These are phyloP conservation scores for Paecilomyces variotii DNA, from an alignment of 2,329 filamentous ascomycete genomes.

Conservation along the genomic window DNA sequence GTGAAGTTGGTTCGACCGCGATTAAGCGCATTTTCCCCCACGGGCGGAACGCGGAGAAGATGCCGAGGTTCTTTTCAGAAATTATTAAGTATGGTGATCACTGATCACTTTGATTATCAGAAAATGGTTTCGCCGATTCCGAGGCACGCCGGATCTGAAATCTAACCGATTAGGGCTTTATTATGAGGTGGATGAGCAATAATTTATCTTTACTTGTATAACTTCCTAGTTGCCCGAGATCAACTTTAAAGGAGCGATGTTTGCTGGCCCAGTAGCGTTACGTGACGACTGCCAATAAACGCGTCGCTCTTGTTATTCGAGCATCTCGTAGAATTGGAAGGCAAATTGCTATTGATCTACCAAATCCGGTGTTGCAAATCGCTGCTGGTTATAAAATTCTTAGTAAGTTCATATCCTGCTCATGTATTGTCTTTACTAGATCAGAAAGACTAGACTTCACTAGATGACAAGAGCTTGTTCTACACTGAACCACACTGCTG, in stretches of 20 bases:
- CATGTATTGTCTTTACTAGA: no score
- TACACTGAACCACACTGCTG: no score
- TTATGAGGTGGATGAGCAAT: neutral
- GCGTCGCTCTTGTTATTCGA: slow-evolving; percentile 63
- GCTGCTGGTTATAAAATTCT: no score
- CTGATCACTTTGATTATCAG: neutral
- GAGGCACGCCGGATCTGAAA: neutral
- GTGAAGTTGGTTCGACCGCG: neutral
- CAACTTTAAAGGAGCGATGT: neutral
- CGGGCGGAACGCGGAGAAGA: neutral
- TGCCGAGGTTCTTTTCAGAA: neutral
- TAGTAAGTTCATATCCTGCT: no score
- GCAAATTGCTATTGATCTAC: slow-evolving; percentile 71
- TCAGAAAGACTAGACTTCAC: no score
- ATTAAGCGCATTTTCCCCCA: neutral
- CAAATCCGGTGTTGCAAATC: slow-evolving; percentile 17
- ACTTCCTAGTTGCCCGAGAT: neutral
- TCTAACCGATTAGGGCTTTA: neutral
- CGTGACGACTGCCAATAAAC: slow-evolving; percentile 13
- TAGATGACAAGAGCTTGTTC: no score
- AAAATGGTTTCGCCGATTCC: neutral
- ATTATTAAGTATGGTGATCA: neutral
- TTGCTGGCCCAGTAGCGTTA: neutral
- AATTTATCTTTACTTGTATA: neutral
- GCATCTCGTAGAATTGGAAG: slow-evolving; percentile 74